These are phyloP conservation scores for Phascolomyces articulosus DNA, from an alignment of 371 early-diverging fungal species.

Conservation along the genomic window DNA sequence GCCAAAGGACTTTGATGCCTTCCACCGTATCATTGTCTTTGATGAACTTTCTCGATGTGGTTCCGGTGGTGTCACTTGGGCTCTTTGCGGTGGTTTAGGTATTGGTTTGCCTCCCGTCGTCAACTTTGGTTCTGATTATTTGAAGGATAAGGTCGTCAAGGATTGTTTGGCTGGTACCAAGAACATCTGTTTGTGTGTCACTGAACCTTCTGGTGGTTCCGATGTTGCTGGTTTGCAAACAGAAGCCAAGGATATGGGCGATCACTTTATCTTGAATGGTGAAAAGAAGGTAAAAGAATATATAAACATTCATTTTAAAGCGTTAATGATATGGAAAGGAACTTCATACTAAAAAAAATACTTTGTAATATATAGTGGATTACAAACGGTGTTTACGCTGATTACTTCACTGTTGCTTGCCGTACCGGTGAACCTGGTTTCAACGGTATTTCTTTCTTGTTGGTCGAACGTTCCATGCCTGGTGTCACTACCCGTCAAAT, in stretches of 20 bases:
- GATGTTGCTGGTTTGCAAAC: constrained; percentile 83
- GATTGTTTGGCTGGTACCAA: constrained; percentile 66
- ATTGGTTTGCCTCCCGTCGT: constrained; percentile 76
- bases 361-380: constrained; percentile 52
- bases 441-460: constrained; percentile 77
- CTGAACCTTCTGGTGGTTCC: constrained; percentile 71
- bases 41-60: constrained; percentile 87
- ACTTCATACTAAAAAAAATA: too few relatives aligned
- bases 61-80: constrained; percentile 75
- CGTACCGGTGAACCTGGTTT: constrained; percentile 84
- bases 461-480: constrained; percentile 79
- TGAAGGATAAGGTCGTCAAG: constrained; percentile 63
- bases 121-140: constrained; percentile 60
- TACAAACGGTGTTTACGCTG: constrained; percentile 88
- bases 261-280: constrained; percentile 74
- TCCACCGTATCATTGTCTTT: constrained; percentile 76
- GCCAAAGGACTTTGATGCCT: constrained; percentile 69
- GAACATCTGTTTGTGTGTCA: constrained; percentile 68
- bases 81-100: constrained; percentile 56
- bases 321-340: too few relatives aligned
- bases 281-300: constrained; percentile 65
- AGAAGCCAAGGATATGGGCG: constrained; percentile 66
- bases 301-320: too few relatives aligned
- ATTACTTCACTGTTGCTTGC: constrained; percentile 70
- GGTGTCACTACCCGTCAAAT: constrained; percentile 84